Conservation (phyloP, 805 yeast genomes). For the Candida incommunis region DNA sequence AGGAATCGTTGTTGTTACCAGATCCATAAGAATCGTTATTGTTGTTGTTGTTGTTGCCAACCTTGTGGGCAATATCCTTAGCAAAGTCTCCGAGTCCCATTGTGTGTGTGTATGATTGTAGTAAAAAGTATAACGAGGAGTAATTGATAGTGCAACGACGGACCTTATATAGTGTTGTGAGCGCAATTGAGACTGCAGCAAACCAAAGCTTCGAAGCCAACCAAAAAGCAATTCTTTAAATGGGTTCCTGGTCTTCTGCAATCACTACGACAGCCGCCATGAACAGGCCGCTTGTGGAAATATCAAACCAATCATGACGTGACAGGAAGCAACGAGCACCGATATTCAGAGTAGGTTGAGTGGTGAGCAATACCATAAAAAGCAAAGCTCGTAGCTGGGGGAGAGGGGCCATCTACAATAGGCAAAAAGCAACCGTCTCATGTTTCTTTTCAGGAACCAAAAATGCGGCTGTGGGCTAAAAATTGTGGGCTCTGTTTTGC, state of each 20-base stretch:
- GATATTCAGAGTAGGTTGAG: too few species aligned
- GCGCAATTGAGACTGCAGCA: slow-evolving; percentile 1
- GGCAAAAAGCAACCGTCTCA: slow-evolving; percentile 1
- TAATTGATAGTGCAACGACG: too few species aligned
- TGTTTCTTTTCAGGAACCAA: too few species aligned
- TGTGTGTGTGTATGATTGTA: too few species aligned
- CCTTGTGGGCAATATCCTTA: slow-evolving; percentile 8
- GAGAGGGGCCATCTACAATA: background rate
- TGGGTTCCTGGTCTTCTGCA: too few species aligned
- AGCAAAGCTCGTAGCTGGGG: background rate
- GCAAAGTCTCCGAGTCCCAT: slow-evolving; percentile 13
- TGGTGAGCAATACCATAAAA: background rate
- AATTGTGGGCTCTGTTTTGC: too few species aligned
- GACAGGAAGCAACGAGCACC: background rate
- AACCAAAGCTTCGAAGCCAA: too few species aligned
- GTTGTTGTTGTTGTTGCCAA: slow-evolving; percentile 9
- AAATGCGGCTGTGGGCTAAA: too few species aligned
- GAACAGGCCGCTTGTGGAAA: background rate
- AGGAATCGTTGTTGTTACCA: slow-evolving; percentile 8
- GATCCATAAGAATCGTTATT: slow-evolving; percentile 12
- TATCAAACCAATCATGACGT: background rate
- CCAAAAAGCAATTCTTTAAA: too few species aligned
- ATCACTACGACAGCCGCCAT: too few species aligned
- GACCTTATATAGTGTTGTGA: background rate
- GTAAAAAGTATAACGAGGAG: too few species aligned